Percentiles rank a stretch among this genome's conserved stretches.
phyloP scores from a whole-genome alignment of 805 yeast genomes.

The Monosporozyma siamensis region DNA sequence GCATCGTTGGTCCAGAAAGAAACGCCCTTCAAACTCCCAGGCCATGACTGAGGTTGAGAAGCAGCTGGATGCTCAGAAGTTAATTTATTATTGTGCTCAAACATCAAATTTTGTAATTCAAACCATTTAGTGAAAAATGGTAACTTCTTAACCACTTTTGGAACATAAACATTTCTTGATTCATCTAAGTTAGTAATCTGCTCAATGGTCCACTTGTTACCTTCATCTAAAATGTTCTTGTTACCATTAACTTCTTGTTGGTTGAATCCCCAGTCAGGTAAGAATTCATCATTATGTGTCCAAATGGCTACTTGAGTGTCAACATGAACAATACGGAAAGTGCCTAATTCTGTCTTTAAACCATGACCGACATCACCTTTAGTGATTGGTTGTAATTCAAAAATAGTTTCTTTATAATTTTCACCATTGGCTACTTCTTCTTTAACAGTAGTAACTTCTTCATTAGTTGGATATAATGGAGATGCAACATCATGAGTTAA shows the following conservation, averaged over 20 bases:
- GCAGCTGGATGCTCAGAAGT: conserved; percentile 92
- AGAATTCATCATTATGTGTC: conserved; percentile 73
- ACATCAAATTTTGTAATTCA: conserved; percentile 84
- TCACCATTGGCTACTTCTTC: conserved; percentile 48
- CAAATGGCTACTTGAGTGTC: conserved; percentile 89
- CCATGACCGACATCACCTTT: conserved; percentile 40
- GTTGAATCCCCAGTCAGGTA: conserved; percentile 91
- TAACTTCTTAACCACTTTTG: conserved; percentile 50
- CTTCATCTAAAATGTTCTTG: conserved; percentile 60
- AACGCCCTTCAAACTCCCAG: conserved; percentile 79
- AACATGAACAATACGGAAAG: conserved; percentile 65
- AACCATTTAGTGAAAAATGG: conserved; percentile 82
- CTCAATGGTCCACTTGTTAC: conserved; percentile 72
- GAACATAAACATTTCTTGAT: conserved; percentile 50
- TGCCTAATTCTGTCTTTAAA: conserved; percentile 57
- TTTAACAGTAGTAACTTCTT: conserved; percentile 74
- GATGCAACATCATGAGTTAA: conserved; percentile 95
- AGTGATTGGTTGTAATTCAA: conserved; percentile 56
- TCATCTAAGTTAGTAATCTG: conserved; percentile 57
- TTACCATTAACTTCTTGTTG: conserved; percentile 95
- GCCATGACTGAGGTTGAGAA: conserved; percentile 88
- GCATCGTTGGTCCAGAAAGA: conserved; percentile 85
- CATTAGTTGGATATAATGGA: conserved; percentile 84
- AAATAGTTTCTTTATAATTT: conserved; percentile 65
- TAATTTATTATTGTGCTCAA: conserved; percentile 81